Evolutionary conservation across 345 rosid species (phyloP).

Genomic region (Raphanus raphanistrum): DNA sequence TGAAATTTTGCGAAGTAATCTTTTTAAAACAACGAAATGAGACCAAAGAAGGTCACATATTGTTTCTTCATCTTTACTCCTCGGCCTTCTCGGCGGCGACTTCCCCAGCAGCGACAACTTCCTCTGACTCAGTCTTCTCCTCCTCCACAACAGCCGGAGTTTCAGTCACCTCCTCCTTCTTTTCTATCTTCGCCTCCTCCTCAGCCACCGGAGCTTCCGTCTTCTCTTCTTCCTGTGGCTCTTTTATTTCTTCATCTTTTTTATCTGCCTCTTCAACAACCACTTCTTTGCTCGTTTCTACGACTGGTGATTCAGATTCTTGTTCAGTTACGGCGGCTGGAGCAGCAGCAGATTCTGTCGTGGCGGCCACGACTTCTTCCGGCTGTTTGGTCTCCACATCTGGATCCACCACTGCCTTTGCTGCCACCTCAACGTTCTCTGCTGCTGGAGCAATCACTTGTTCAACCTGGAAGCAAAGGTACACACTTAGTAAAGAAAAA

Average conservation of each 20-base stretch:
- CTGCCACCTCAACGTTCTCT: constrained; percentile 37
- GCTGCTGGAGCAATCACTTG: constrained; percentile 33
- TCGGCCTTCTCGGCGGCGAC: constrained; percentile 20
- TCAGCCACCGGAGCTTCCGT: constrained; percentile 22
- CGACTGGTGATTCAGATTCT: background rate
- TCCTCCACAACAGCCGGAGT: constrained; percentile 20
- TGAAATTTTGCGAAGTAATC: background rate
- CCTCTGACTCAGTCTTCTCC: constrained; percentile 20
- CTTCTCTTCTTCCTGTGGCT: constrained; percentile 10
- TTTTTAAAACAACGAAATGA: background rate
- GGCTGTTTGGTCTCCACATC: constrained; percentile 17
- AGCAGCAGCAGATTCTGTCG: constrained; percentile 11
- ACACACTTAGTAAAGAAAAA: background rate
- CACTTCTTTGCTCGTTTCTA: constrained; percentile 29
- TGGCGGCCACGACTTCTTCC: constrained; percentile 2
- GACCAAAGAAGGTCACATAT: constrained; percentile 20
- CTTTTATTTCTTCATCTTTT: constrained; percentile 3
- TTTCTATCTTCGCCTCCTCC: constrained; percentile 9
- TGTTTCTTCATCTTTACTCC: constrained; percentile 17
- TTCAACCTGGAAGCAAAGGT: constrained; percentile 18
- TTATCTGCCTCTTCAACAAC: constrained; percentile 29
- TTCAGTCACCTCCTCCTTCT: constrained; percentile 10
- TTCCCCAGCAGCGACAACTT: constrained; percentile 12
- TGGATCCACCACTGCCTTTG: constrained; percentile 31
- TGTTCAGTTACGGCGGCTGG: constrained; percentile 3